Conservation (phyloP, 257 asterid genomes). For the Penstemon davidsonii region DNA sequence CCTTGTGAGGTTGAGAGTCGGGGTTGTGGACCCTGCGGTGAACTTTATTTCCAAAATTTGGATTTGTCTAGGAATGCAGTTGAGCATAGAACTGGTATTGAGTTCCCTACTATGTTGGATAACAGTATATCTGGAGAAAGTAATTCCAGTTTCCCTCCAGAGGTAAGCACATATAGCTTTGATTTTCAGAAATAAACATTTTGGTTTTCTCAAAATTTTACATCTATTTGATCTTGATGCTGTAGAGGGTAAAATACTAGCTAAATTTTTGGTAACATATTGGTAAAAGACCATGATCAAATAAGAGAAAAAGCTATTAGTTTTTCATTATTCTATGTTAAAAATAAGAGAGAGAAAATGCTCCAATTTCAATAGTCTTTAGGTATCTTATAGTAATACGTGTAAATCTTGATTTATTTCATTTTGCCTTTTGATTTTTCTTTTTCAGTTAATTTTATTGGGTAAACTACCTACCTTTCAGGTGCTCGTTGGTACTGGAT, state of each 20-base stretch:
- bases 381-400: not conserved
- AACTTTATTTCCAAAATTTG: slow-evolving; percentile 50
- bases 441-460: slow-evolving; percentile 2
- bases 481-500: slow-evolving; percentile 99
- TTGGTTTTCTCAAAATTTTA: not conserved
- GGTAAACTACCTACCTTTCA: slow-evolving; percentile 32
- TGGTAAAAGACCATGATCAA: too few relatives aligned
- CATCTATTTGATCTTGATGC: not conserved
- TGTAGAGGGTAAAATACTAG: not conserved
- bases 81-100: slow-evolving; percentile 88
- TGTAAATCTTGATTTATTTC: not conserved
- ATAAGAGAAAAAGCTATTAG: too few relatives aligned
- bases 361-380: not conserved
- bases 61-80: slow-evolving; percentile 64
- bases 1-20: slow-evolving; percentile 68
- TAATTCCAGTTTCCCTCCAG: slow-evolving; percentile 58
- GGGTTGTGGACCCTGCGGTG: slow-evolving; percentile 47
- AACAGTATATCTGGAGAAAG: slow-evolving; percentile 48
- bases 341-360: too few relatives aligned
- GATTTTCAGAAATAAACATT: not conserved
- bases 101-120: slow-evolving; percentile 82
- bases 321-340: not conserved
- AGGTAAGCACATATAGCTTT: slow-evolving; percentile 44
- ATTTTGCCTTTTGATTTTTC: slow-evolving; percentile 7
- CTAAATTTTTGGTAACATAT: too few relatives aligned